These are phyloP conservation scores for Aspergillus sp. DNA, from an alignment of 2,329 filamentous ascomycete species.

Conservation along the genomic window DNA sequence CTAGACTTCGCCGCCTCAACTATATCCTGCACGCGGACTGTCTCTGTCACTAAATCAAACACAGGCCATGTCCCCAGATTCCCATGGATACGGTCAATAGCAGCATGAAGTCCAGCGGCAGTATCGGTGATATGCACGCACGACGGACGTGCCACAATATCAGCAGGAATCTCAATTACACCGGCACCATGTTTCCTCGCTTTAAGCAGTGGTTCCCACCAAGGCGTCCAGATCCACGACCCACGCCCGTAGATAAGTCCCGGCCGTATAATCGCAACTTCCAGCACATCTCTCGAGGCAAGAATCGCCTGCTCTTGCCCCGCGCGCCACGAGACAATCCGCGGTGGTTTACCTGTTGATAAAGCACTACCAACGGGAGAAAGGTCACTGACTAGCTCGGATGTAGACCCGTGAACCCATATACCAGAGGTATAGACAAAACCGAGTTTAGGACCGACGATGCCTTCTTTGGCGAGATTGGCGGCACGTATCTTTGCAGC, in stretches of 20 bases:
- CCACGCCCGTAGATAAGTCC: neutral
- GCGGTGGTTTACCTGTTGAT: neutral
- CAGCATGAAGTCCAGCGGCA: slow-evolving; percentile 32
- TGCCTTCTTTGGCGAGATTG: neutral
- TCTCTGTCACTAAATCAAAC: slow-evolving; percentile 38
- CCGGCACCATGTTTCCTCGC: neutral
- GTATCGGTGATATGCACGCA: slow-evolving; percentile 34
- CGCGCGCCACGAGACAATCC: neutral
- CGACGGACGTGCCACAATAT: neutral
- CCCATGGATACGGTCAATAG: slow-evolving; percentile 35
- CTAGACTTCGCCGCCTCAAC: slow-evolving; percentile 20
- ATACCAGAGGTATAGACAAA: slow-evolving; percentile 40
- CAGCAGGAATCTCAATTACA: neutral
- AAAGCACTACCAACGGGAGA: neutral
- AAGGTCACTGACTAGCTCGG: slow-evolving; percentile 20
- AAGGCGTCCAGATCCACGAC: neutral
- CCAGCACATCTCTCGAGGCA: neutral
- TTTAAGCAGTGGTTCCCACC: neutral
- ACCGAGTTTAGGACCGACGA: slow-evolving; percentile 34
- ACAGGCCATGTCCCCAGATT: slow-evolving; percentile 33
- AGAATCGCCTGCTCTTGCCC: neutral
- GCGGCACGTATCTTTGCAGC: neutral
- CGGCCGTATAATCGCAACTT: neutral
- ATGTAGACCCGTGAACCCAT: slow-evolving; percentile 39
- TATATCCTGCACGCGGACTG: slow-evolving; percentile 24